Base-by-base conservation (phyloP, 139 green algal genomes). In the Micromonas commoda region DNA sequence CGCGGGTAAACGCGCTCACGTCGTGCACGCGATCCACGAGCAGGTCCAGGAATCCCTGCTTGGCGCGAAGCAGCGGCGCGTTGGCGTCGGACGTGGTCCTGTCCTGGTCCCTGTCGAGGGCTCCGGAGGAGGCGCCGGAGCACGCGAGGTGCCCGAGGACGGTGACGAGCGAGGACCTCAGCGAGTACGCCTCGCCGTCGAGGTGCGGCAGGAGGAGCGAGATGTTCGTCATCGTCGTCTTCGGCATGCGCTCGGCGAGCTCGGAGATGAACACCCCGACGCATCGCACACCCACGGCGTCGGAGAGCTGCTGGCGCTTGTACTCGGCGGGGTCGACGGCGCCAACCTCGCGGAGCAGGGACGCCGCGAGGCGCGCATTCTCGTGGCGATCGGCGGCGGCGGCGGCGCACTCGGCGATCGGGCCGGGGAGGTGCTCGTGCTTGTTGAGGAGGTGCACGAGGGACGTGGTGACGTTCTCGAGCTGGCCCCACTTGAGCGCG, bases 31-130 rank as follows among this genome's bases (percentile, higher is more conserved):
- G 83, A 52, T 92, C 88, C 39, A 87, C 65, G 34, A 96, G 82
- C 28, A 89, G 71, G 21, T 90, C 87, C 75, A 96, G 85, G 71
- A 96, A 83, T 16, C 80, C 73, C 71, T 95, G 87, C 82, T 96
- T 96, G 53, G 75, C 81, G 1, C 84, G 79, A 51, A 95, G 82
- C 31, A 87, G 81, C 0, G 86, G 88, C 34, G 57, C 51, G 64
- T 38, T 66, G 2, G 24, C 51, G 53, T 75, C 76, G 16, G n/a
- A 20, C 60, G 51, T 52, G 26, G 35, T 66, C 4, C 24, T 26
- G 19, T 54, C 71, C 31, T 31, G 28, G 1, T 78, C 67, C 34
- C 57, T 38, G 34, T 76, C 37, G 73, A 63, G 61, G 21, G 45
- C 29, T 32, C 23, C 51, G 38, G 34, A 1, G 9, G 31, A 64